Percentiles rank a stretch among this genome's conserved stretches.
Conservation (phyloP, 768 basidiomycete species). For the Serendipita sp. region DNA sequence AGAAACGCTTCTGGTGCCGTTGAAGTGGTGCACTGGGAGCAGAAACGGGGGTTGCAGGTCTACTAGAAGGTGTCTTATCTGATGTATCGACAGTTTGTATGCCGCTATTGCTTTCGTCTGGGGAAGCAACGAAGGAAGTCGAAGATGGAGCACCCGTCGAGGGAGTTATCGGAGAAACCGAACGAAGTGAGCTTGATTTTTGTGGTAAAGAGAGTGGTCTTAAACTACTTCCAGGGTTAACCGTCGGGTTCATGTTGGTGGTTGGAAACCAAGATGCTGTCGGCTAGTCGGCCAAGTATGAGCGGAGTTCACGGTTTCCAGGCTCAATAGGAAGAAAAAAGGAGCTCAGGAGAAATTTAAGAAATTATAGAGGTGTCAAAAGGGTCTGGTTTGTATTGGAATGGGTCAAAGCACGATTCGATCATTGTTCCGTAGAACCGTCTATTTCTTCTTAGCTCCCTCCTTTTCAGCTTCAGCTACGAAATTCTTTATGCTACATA, state of each 20-base stretch:
- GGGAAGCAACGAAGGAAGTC: background rate
- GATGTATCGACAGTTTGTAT: background rate
- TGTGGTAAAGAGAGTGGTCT: background rate
- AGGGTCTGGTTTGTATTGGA: background rate
- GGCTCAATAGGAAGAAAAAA: background rate
- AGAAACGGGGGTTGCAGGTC: background rate
- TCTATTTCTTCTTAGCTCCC: conserved; percentile 25
- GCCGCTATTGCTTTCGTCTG: too few relatives aligned
- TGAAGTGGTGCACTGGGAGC: background rate
- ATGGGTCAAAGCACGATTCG: too few relatives aligned
- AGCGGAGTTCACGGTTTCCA: background rate
- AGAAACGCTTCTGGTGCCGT: conserved; percentile 10
- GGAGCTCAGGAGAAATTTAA: background rate
- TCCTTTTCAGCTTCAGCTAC: conserved; percentile 71
- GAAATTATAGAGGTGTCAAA: conserved; percentile 6
- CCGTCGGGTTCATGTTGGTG: conserved; percentile 7
- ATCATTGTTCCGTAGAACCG: background rate
- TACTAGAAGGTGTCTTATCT: background rate
- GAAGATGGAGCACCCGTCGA: background rate
- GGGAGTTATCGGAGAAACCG: background rate
- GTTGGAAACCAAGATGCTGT: background rate
- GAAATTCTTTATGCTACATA: conserved; percentile 54
- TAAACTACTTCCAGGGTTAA: background rate
- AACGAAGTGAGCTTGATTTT: background rate
- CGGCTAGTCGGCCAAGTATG: background rate